Percentiles rank a stretch among this genome's conserved stretches.
These are phyloP conservation scores for Kregervanrija pseudodelftensis DNA, from an alignment of 805 yeast genomes.

Conservation along the genomic window DNA sequence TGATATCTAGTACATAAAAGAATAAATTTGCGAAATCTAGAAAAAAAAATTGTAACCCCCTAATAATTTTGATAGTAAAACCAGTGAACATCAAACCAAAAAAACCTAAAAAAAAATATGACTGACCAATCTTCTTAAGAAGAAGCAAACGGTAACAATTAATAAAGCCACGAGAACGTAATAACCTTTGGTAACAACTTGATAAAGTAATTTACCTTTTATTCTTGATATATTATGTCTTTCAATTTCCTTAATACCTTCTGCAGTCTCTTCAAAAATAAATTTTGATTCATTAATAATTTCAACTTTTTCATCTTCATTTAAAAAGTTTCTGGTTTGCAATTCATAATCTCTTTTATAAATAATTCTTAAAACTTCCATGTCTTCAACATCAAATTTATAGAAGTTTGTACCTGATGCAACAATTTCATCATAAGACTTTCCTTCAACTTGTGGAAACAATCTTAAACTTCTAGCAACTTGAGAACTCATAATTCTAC, in stretches of 20 bases:
- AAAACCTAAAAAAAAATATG: conserved; percentile 3
- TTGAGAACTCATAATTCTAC: conserved; percentile 62
- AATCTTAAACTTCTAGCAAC: conserved; percentile 60
- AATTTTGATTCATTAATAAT: conserved; percentile 61
- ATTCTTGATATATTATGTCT: conserved; percentile 53
- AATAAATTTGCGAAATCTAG: too few species aligned
- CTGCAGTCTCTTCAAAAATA: conserved; percentile 56
- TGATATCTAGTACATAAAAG: too few species aligned
- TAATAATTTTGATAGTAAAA: too few species aligned
- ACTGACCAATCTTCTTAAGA: conserved; percentile 27
- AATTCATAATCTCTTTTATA: conserved; percentile 76
- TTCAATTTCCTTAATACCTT: conserved; percentile 61
- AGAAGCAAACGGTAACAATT: conserved; percentile 27
- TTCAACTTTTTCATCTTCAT: conserved; percentile 64
- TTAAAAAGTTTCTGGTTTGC: conserved; percentile 61
- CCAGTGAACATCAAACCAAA: too few species aligned
- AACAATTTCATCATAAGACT: conserved; percentile 56
- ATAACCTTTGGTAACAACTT: conserved; percentile 45
- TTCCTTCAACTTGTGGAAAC: conserved; percentile 68
- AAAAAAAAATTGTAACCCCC: too few species aligned
- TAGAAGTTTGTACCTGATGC: conserved; percentile 63
- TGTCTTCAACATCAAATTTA: conserved; percentile 58
- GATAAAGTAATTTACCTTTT: conserved; percentile 47
- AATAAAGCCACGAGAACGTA: conserved; percentile 32
- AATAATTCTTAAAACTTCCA: conserved; percentile 51